phyloP scores from a whole-genome alignment of 169 alveolate species.

The Eimeria necatrix region DNA sequence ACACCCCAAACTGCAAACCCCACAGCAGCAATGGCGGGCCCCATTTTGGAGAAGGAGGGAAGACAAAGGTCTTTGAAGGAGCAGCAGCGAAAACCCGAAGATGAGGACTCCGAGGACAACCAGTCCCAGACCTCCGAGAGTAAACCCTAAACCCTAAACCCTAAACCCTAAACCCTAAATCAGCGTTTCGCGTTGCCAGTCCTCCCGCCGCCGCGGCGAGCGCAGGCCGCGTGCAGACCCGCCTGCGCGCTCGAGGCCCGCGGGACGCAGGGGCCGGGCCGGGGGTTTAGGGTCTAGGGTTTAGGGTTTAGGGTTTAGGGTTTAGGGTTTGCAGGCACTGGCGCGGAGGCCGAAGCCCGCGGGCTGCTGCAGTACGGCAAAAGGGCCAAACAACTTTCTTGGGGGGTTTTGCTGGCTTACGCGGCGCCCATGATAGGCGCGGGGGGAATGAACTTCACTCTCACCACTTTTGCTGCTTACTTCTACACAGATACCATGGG shows the following conservation, averaged over 20 bases:
- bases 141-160: background rate
- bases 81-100: conserved; percentile 43
- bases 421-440: conserved; percentile 79
- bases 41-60: conserved; percentile 68
- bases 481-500: conserved; percentile 77
- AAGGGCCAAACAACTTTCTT: conserved; percentile 61
- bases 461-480: conserved; percentile 74
- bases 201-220: no score
- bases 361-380: background rate
- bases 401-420: conserved; percentile 64
- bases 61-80: conserved; percentile 71
- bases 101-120: conserved; percentile 45
- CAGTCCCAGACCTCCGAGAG: conserved; percentile 49
- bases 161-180: background rate
- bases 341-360: background rate
- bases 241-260: no score
- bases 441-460: conserved; percentile 76
- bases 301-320: conserved; percentile 23
- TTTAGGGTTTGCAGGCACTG: background rate
- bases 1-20: background rate
- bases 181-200: background rate
- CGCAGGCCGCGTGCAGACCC: no score
- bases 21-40: conserved; percentile 47
- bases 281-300: background rate
- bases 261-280: no score